Percentiles rank a stretch among this genome's conserved stretches.
Conservation (phyloP, 83 land plant genomes). For the Diphasiastrum complanatum region DNA sequence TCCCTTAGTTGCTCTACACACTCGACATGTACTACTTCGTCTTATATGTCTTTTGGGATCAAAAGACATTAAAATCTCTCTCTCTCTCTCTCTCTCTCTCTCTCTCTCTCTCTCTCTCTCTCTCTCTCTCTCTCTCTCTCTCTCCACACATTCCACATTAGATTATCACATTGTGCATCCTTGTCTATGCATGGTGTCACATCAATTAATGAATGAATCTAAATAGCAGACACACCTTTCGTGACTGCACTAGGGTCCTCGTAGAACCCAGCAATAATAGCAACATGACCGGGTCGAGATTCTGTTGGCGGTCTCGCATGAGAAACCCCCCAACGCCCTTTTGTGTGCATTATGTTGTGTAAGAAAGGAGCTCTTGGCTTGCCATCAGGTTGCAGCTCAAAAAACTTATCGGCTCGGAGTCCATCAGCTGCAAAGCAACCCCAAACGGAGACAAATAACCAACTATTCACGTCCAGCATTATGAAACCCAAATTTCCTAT, state of each 20-base stretch:
- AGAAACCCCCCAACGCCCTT: slow-evolving; percentile 95
- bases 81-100: too few relatives aligned
- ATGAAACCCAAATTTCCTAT: slow-evolving; percentile 1
- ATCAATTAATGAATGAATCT: not conserved
- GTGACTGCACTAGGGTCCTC: slow-evolving; percentile 99
- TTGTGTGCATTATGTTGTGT: slow-evolving; percentile 55
- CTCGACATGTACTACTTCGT: too few relatives aligned
- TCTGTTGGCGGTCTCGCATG: slow-evolving; percentile 98
- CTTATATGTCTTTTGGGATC: too few relatives aligned
- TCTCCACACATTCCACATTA: too few relatives aligned
- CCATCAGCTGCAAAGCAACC: slow-evolving; percentile 70
- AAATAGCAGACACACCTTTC: slow-evolving; percentile 50
- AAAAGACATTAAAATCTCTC: too few relatives aligned
- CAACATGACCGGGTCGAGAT: slow-evolving; percentile 97
- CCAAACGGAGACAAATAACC: not conserved
- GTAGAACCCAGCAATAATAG: slow-evolving; percentile 92
- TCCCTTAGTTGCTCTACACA: too few relatives aligned
- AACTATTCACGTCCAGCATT: not conserved
- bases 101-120: too few relatives aligned
- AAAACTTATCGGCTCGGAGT: slow-evolving; percentile 88
- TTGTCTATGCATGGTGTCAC: not conserved
- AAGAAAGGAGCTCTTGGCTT: slow-evolving; percentile 73
- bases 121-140: too few relatives aligned
- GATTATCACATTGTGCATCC: too few relatives aligned
- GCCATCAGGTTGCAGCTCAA: slow-evolving; percentile 71